A percentile compares a stretch with the other conserved stretches of the same genome.
Conservation (phyloP, 345 rosid species). For the Conringia planisiliqua region DNA sequence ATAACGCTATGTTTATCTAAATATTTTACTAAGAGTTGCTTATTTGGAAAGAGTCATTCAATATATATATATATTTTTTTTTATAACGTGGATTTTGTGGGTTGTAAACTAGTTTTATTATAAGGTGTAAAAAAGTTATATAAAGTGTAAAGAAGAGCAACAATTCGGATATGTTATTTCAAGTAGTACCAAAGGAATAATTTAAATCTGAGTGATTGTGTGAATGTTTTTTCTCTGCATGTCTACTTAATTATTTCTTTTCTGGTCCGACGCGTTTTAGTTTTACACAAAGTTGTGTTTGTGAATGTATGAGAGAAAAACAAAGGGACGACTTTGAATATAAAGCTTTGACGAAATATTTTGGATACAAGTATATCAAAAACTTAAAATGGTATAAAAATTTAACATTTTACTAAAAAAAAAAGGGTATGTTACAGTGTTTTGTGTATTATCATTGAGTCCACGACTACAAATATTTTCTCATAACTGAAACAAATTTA, state of each 20-base stretch:
- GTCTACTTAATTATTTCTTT: constrained; percentile 4
- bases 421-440: not conserved
- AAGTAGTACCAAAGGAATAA: constrained; percentile 8
- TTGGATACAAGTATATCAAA: constrained; percentile 1
- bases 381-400: too few relatives aligned
- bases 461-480: constrained; percentile 1
- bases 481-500: not conserved
- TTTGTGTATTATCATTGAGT: constrained; percentile 5
- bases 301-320: not conserved
- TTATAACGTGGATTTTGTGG: too few relatives aligned
- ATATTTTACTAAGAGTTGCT: too few relatives aligned
- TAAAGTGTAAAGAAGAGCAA: not conserved
- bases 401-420: too few relatives aligned
- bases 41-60: too few relatives aligned
- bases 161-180: not conserved
- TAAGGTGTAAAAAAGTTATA: not conserved
- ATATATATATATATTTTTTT: too few relatives aligned
- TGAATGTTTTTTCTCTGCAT: constrained; percentile 7
- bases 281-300: constrained; percentile 10
- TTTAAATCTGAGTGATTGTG: constrained; percentile 4
- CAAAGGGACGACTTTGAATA: constrained; percentile 2
- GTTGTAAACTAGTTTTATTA: not conserved
- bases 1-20: too few relatives aligned
- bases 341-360: not conserved
- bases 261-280: constrained; percentile 26